Percentiles rank a stretch among this genome's conserved stretches.
phyloP scores from a whole-genome alignment of 805 yeast species.

The Candida suzukii region DNA sequence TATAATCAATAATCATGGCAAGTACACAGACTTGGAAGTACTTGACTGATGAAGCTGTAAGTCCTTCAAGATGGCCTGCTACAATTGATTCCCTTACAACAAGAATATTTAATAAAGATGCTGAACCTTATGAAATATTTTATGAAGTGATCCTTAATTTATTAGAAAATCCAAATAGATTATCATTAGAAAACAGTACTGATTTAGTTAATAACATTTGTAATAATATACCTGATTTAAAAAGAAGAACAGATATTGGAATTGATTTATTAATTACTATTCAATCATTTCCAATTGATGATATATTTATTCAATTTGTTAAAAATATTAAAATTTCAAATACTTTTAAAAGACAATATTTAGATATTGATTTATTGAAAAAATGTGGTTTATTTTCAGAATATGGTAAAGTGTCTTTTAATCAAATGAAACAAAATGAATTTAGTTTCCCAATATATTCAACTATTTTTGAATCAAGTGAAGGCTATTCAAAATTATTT shows the following conservation, averaged over 20 bases:
- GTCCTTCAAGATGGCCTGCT: constrained; percentile 1
- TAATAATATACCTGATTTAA: constrained; percentile 9
- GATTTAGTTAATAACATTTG: constrained; percentile 15
- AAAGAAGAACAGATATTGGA: constrained; percentile 14
- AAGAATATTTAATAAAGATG: not conserved
- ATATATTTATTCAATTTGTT: not conserved
- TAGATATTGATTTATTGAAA: constrained; percentile 19
- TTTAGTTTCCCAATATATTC: constrained; percentile 37
- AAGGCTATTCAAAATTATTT: constrained; percentile 66
- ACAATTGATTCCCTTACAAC: constrained; percentile 3
- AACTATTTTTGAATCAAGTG: constrained; percentile 64
- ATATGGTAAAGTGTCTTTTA: constrained; percentile 20
- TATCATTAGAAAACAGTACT: constrained; percentile 9
- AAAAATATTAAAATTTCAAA: constrained; percentile 20
- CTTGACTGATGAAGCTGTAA: constrained; percentile 6
- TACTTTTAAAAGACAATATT: constrained; percentile 19
- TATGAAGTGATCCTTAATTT: constrained; percentile 19
- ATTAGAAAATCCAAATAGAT: constrained; percentile 16
- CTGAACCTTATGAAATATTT: constrained; percentile 8
- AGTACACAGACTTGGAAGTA: constrained; percentile 15
- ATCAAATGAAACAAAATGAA: constrained; percentile 21
- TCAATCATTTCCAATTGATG: constrained; percentile 17
- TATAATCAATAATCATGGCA: not conserved
- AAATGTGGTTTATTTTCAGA: constrained; percentile 22
- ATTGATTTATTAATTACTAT: constrained; percentile 19